These are phyloP conservation scores for Ophiocordyceps camponoti-rufipedis DNA, from an alignment of 2,329 filamentous ascomycete genomes.

Conservation along the genomic window DNA sequence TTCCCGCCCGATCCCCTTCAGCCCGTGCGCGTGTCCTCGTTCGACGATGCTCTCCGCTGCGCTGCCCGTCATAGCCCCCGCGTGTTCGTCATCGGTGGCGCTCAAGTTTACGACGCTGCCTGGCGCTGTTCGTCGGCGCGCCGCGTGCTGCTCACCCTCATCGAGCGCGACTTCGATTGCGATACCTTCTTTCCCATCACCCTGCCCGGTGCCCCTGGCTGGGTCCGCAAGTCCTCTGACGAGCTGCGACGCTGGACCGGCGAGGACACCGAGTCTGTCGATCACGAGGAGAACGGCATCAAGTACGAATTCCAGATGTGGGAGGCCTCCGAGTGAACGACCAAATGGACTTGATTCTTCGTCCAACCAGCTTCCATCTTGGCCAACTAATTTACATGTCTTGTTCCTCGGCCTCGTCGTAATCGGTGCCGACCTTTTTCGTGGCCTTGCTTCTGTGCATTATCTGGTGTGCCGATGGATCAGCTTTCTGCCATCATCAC, in stretches of 20 bases:
- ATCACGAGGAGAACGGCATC: slow-evolving; percentile 44
- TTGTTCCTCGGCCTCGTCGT: not conserved
- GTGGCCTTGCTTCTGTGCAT: not conserved
- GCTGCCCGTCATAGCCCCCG: slow-evolving; percentile 24
- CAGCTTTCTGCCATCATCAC: not conserved
- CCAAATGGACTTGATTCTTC: not conserved
- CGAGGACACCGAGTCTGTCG: slow-evolving; percentile 37
- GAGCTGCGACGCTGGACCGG: slow-evolving; percentile 47
- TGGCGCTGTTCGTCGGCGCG: slow-evolving; percentile 38
- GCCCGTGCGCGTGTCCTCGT: slow-evolving; percentile 37
- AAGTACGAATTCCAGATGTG: slow-evolving; percentile 59
- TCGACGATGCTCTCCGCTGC: slow-evolving; percentile 37
- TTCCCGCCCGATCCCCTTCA: slow-evolving; percentile 10
- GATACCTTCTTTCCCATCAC: slow-evolving; percentile 56
- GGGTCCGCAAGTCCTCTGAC: slow-evolving; percentile 32
- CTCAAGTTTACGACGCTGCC: slow-evolving; percentile 62
- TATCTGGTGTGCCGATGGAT: not conserved
- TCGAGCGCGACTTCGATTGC: slow-evolving; percentile 53
- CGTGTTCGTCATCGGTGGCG: slow-evolving; percentile 80
- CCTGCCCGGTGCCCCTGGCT: slow-evolving; percentile 26
- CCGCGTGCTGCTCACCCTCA: slow-evolving; percentile 51
- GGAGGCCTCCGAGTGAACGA: slow-evolving; percentile 23
- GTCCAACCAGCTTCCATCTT: not conserved
- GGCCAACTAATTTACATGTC: not conserved
- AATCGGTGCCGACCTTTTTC: no score